These are phyloP conservation scores for Reutealis trisperma DNA, from an alignment of 345 rosid genomes.

Conservation along the genomic window DNA sequence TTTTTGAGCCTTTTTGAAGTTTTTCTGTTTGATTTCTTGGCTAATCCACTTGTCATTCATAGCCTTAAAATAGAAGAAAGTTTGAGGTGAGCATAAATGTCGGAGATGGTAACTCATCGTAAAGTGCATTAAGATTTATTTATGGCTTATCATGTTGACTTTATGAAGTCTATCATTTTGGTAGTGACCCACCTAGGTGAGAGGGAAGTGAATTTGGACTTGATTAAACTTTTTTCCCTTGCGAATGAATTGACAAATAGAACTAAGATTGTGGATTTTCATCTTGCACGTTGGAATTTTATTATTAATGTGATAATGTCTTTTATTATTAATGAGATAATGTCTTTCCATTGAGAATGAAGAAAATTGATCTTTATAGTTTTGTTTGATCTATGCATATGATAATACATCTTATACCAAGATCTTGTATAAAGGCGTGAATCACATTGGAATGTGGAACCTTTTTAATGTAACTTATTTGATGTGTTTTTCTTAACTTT, in stretches of 20 bases:
- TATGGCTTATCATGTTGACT: background rate
- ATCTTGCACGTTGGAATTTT: background rate
- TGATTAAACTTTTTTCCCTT: background rate
- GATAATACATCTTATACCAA: background rate
- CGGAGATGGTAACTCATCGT: background rate
- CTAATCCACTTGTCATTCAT: background rate
- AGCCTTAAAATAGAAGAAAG: background rate
- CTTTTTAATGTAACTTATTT: too few species aligned
- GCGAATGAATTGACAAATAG: background rate
- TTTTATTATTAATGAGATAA: background rate
- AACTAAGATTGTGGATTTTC: too few species aligned
- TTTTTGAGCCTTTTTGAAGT: background rate
- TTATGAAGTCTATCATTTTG: background rate
- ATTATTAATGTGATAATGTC: background rate
- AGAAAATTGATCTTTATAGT: background rate
- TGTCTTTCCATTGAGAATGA: background rate
- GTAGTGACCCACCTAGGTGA: background rate
- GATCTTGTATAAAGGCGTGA: background rate
- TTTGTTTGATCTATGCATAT: background rate
- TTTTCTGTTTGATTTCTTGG: background rate
- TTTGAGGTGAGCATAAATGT: background rate
- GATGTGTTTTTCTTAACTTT: background rate
- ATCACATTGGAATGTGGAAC: too few species aligned
- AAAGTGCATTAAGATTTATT: background rate
- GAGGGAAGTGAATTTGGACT: background rate